A percentile compares a stretch with the other conserved stretches of the same genome.
These are phyloP conservation scores for Claviceps pusilla DNA, from an alignment of 2,329 filamentous ascomycete genomes.

Conservation along the genomic window DNA sequence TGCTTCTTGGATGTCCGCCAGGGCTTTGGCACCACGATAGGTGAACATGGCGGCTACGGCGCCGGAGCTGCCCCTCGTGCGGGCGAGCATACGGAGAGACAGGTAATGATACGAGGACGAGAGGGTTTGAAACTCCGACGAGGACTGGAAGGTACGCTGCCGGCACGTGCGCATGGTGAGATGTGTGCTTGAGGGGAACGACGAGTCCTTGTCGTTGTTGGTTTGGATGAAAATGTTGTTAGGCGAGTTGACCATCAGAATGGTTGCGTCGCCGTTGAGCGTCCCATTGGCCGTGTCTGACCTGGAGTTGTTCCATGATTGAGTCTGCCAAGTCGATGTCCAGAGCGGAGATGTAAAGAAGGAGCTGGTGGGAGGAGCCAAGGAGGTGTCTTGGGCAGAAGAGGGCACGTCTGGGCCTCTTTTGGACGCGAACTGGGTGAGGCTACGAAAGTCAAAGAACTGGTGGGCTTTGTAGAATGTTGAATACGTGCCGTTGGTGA, in stretches of 20 bases:
- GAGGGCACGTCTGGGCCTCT: slow-evolving; percentile 18
- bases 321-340: slow-evolving; percentile 23
- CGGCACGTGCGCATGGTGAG: slow-evolving; percentile 33
- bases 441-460: slow-evolving; percentile 36
- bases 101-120: slow-evolving; percentile 14
- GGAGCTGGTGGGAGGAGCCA: slow-evolving; percentile 16
- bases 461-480: slow-evolving; percentile 29
- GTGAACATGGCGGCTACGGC: slow-evolving; percentile 40
- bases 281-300: neutral
- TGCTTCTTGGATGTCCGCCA: slow-evolving; percentile 17
- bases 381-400: slow-evolving; percentile 14
- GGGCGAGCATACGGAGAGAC: slow-evolving; percentile 34
- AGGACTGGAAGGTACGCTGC: slow-evolving; percentile 28
- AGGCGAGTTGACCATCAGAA: slow-evolving; percentile 26
- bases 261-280: slow-evolving; percentile 9
- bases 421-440: slow-evolving; percentile 21
- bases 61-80: slow-evolving; percentile 31
- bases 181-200: slow-evolving; percentile 21
- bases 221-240: slow-evolving; percentile 32
- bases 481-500: slow-evolving; percentile 29
- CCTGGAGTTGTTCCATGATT: slow-evolving; percentile 24
- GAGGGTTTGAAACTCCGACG: slow-evolving; percentile 31
- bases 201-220: slow-evolving; percentile 7
- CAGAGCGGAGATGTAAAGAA: slow-evolving; percentile 24
- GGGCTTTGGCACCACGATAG: slow-evolving; percentile 25